These are phyloP conservation scores for Scorias spongiosa DNA, from an alignment of 2,329 filamentous ascomycete species.

Conservation along the genomic window DNA sequence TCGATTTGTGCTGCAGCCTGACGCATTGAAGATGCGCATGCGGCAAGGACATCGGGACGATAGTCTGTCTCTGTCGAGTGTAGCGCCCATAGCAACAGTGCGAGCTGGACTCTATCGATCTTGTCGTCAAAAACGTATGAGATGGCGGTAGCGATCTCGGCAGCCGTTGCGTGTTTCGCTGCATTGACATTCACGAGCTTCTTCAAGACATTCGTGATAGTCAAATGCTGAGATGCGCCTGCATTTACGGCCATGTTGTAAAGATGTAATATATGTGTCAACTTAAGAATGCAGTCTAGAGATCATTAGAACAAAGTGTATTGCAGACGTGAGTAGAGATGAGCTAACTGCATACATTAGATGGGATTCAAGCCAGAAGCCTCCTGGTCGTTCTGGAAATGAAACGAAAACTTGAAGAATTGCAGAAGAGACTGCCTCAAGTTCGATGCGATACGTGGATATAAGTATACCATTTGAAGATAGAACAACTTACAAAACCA, in stretches of 20 bases:
- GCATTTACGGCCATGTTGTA: slow-evolving; percentile 1
- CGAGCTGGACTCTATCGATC: slow-evolving; percentile 75
- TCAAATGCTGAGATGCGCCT: neutral
- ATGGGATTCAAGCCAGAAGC: too few relatives aligned
- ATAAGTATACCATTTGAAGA: too few relatives aligned
- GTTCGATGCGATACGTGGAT: too few relatives aligned
- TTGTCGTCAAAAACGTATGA: slow-evolving; percentile 83
- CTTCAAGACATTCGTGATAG: slow-evolving; percentile 57
- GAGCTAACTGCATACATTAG: too few relatives aligned
- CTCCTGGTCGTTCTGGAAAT: too few relatives aligned
- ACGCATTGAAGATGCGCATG: slow-evolving; percentile 73
- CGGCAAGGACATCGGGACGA: slow-evolving; percentile 69
- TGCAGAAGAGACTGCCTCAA: too few relatives aligned
- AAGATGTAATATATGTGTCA: neutral
- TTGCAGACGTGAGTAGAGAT: too few relatives aligned
- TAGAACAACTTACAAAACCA: too few relatives aligned
- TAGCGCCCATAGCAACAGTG: slow-evolving; percentile 73
- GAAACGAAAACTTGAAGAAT: too few relatives aligned
- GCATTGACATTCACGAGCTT: slow-evolving; percentile 42
- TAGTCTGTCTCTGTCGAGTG: slow-evolving; percentile 83
- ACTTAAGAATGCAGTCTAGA: neutral
- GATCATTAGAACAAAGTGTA: too few relatives aligned
- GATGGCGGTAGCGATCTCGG: slow-evolving; percentile 80
- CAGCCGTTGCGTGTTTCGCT: slow-evolving; percentile 42
- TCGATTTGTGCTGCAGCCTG: slow-evolving; percentile 62